Base-by-base conservation (phyloP, 495 filamentous ascomycete species). In the Neurospora sp. region DNA sequence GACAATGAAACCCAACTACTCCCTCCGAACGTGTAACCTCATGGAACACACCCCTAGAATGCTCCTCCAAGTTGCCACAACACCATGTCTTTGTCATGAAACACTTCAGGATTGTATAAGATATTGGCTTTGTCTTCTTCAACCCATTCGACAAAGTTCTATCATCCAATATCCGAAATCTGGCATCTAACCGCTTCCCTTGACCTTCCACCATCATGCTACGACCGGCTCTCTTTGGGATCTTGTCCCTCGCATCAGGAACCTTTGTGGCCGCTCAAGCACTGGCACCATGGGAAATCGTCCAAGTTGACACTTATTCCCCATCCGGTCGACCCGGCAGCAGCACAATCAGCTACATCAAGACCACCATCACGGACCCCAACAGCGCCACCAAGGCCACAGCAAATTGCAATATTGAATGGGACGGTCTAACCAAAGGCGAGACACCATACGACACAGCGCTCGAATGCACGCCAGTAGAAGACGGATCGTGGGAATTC, bases 311-410 rank as follows among this genome's bases (percentile, higher is more conserved):
- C 3, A 73, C 73, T 16, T 70, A 41, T 9, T 69, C 73, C 20
- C 73, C 73, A 9, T 74, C 65, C 3, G 71, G 71, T 16, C 71
- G 61, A 1, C 59, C 65, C 20, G 73, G 42, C 38, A 73, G 39
- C 22, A 42, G 31, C 35, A 59, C 73, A 0, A 69, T 59, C 40
- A 69, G 31, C 20, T 69, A 22, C 71, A 37, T 74, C 35, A 74
- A 41, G 61, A 14, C 69, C 22, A 61, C 41, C 71, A 70, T 74
- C 70, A 69, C 65, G 6, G 73, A 74, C 38, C 70, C 59, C 0
- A 72, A 74, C 71, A 71, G 40, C 3, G 41, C 45, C 42, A 31
- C 12, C 38, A 38, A 20, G 1, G 6, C 37, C 12, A 53, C 40
- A 31, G n/a, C 65, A 65, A 20, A 44, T 14, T 71, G 70, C 70